Evolutionary conservation across 306 rosid species (phyloP), one percentile per base, ranked within the genome.

Genomic region (Prunus mume): DNA sequence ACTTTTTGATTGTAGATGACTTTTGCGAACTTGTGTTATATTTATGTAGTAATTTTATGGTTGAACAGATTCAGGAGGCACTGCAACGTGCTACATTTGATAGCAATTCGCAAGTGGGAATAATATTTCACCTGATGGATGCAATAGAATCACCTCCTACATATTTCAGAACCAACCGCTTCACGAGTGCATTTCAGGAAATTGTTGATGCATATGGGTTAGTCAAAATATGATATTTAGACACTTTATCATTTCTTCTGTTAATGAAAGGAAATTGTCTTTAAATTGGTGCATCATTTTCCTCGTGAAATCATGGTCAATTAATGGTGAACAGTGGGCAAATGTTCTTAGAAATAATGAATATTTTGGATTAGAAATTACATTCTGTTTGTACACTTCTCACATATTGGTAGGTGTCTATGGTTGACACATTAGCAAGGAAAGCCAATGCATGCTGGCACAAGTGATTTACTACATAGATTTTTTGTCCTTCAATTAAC

Each of bases 151-250:
- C 99, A 73, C 99, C 98, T 68, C 99, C 99, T 32, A 96, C 99
- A 50, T 89, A 88, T 88, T 92, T 96, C 80, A 91, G 91, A 89
- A 91, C 98, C 63, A 96, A 96, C 79, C n/a, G 57, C 83, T 90
- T 96, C 86, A 96, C 99, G n/a, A 87, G 69, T 81, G 89, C 97
- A 30, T 96, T 89, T 84, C 99, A 96, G 78, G 99, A 92, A 89
- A 96, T 96, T 79, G 99, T 96, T 75, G 98, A 96, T 82, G 99
- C 99, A 75, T 96, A 96, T 78, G 99, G 99, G 99, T 96, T 86
- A 88, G 98, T 85, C 46, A 78, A 74, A 68, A 54, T 65, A 58
- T 81, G 27, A 76, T 73, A 17, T 63, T 68, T 5, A 52, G 45
- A 57, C 9, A 25, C 22, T 60, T 25, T 45, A 47, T 32, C 9